These are phyloP conservation scores for Chrysanthemum lavandulifolium DNA, from an alignment of 129 eudicot genomes.

Conservation along the genomic window DNA sequence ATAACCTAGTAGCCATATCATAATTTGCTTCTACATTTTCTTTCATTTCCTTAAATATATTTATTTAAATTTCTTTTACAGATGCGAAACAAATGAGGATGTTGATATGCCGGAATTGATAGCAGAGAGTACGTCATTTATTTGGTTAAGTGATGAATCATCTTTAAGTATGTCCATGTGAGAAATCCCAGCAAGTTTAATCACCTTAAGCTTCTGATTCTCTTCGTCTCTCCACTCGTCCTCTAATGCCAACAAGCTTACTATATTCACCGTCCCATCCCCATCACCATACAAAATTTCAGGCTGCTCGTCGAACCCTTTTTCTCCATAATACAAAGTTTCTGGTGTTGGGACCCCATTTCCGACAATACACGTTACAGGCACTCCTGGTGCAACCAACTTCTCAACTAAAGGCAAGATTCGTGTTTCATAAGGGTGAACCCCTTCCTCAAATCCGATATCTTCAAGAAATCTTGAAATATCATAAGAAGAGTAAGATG, in stretches of 20 bases:
- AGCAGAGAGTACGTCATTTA: conserved; percentile 36
- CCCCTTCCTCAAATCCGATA: conserved; percentile 68
- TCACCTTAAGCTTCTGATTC: conserved; percentile 47
- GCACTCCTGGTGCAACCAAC: conserved; percentile 50
- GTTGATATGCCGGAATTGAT: conserved; percentile 33
- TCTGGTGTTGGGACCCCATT: conserved; percentile 62
- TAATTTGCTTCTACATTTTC: too few species aligned
- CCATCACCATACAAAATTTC: conserved; percentile 78
- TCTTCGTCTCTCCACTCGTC: conserved; percentile 41
- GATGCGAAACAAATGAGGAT: not conserved
- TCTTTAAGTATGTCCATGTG: conserved; percentile 60
- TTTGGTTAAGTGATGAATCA: conserved; percentile 34
- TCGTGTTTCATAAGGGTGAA: conserved; percentile 51
- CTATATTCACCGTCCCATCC: conserved; percentile 90
- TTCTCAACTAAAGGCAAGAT: conserved; percentile 56
- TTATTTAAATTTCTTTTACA: not conserved
- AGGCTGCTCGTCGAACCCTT: conserved; percentile 76
- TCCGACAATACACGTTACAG: conserved; percentile 74
- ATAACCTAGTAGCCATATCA: too few species aligned
- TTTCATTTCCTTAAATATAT: too few species aligned
- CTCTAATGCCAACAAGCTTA: conserved; percentile 65
- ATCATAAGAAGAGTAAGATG: conserved; percentile 46
- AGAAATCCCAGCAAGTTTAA: conserved; percentile 57
- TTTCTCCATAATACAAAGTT: conserved; percentile 62
- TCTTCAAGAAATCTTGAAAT: conserved; percentile 60